Evolutionary conservation across 2,329 filamentous ascomycete genomes (phyloP), one percentile per base, ranked within the genome.

Genomic region (Colletotrichum echinochloae): DNA sequence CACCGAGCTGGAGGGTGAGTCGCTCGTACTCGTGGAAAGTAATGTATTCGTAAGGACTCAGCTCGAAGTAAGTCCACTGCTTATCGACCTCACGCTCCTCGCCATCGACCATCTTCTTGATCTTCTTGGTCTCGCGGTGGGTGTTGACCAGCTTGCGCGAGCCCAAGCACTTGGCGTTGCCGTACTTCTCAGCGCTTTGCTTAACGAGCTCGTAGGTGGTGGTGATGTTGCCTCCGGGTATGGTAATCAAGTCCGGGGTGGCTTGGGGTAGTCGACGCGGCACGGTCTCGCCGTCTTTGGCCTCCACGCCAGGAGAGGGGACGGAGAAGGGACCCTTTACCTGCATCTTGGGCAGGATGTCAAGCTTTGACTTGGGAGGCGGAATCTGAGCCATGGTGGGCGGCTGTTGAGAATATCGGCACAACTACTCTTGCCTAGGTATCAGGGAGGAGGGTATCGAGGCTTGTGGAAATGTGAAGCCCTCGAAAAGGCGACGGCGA

Each of bases 61-160:
- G 89, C 84, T 97, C 94, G 79, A 94, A 96, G 82, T 92, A 97
- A 66, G 91, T 92, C 94, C 94, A 97, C 78, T 93, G 88, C 89
- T 97, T 97, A 80, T 95, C 92, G 35, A 95, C 88, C 81, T 94
- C 89, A 77, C 88, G 84, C 85, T 95, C 91, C 77, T 91, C 87
- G 74, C 94, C 94, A 79, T 96, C 92, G 54, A 97, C 84, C 68
- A 94, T 87, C 87, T 95, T 96, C 88, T 95, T 96, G 79, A 97
- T 84, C 86, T 94, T 95, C 86, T 95, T 97, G 76, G 89, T 92
- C 83, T 97, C 94, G 75, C 91, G 87, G 80, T 96, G 93, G 44
- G 90, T 91, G 81, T 91, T 88, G 81, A 97, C 83, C 71, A 96
- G 86, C 79, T 88, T 91, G 73, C 94, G 90, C 75, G 88, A 90